Evolutionary conservation across 2,329 filamentous ascomycete species (phyloP).

Genomic region (Aspergillus arachidicola): DNA sequence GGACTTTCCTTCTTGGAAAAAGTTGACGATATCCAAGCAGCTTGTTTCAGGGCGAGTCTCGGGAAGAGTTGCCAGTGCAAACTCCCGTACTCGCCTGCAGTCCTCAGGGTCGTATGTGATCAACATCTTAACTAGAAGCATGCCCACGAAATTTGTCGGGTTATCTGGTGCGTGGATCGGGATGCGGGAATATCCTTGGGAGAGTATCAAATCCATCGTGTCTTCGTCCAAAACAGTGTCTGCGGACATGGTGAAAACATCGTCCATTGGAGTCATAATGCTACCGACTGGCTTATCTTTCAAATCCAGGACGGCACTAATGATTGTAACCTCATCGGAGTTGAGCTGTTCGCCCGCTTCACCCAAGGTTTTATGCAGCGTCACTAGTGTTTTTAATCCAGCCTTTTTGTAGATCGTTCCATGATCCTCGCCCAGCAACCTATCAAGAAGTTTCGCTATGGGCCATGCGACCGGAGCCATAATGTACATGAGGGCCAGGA

Average conservation of each 20-base stretch:
- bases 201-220: constrained; percentile 92
- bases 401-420: constrained; percentile 98
- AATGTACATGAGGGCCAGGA: constrained; percentile 87
- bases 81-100: constrained; percentile 80
- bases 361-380: constrained; percentile 88
- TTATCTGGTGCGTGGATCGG: constrained; percentile 89
- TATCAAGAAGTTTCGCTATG: constrained; percentile 92
- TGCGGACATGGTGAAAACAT: constrained; percentile 95
- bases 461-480: constrained; percentile 90
- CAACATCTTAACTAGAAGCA: constrained; percentile 97
- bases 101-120: constrained; percentile 99
- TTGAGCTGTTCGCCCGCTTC: constrained; percentile 84
- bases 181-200: constrained; percentile 92
- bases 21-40: constrained; percentile 98
- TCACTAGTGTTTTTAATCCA: constrained; percentile 93
- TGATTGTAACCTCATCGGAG: constrained; percentile 97
- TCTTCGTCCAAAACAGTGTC: constrained; percentile 89
- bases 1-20: constrained; percentile 98
- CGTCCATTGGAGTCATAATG: constrained; percentile 98
- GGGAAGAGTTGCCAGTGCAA: constrained; percentile 88
- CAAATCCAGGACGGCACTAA: constrained; percentile 91
- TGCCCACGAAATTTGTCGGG: constrained; percentile 86
- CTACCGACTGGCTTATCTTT: constrained; percentile 93
- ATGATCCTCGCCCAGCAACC: constrained; percentile 89
- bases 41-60: constrained; percentile 95